Base-by-base conservation (phyloP, 106 monocot genomes). In the Apostasia ramifera region DNA sequence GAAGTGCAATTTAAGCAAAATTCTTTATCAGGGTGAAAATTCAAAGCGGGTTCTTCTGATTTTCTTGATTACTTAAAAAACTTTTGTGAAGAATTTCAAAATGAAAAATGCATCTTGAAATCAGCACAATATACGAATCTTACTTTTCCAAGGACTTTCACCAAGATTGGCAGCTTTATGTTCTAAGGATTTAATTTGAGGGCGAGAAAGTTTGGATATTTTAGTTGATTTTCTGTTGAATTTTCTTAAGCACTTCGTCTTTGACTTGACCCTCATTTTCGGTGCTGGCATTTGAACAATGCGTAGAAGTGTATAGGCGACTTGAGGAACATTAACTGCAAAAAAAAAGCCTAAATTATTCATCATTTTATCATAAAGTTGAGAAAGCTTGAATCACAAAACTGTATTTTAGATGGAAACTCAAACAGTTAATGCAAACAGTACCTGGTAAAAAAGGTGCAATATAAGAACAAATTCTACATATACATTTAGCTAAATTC, bases 181-280 rank as follows among this genome's bases (percentile, higher is more conserved):
- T 43, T 62, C 45, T 5, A 13, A 12, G 43, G 44, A 62, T 44
- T 62, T 62, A 62, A 12, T 62, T 62, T 62, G 62, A 62, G 45
- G 44, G 2, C 45, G 62, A 44, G 44, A 62, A 13, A 42, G 13
- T 62, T 62, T 62, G 43, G 62, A 62, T 62, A 62, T 62, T 62
- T 62, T 62, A 39, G 62, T 4, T 62, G 62, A 62, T 62, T 62
- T 62, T 42, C 40, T 42, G 45, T 62, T 62, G 45, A 5, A 44
- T 62, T 44, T 13, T 12, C 62, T 62, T 13, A 62, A 10, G 13
- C 12, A 62, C 44, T 45, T 62, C 45, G 62, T 62, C 62, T 62
- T 62, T 44, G 62, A 43, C n/a, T 62, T 62, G 62, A 62, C 45
- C 62, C n/a, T 62, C 62, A 62, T 62, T 44, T 62, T 62, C 43